phyloP scores from a whole-genome alignment of 208 protist species.

The Leishmania mexicana region DNA sequence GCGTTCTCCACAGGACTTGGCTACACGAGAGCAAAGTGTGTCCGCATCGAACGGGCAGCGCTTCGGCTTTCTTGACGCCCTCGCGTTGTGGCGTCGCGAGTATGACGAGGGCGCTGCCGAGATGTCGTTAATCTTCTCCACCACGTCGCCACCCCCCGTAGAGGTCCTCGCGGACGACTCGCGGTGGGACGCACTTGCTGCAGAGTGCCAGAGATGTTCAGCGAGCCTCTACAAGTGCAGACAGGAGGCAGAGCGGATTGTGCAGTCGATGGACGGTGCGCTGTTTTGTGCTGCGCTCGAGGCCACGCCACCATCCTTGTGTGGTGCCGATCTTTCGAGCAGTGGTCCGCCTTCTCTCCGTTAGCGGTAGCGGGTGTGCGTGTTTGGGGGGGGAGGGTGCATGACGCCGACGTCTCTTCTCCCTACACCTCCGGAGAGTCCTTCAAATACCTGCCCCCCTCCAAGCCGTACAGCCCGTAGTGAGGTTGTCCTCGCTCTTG shows the following conservation, averaged over 20 bases:
- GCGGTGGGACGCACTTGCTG: background rate
- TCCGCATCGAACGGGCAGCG: background rate
- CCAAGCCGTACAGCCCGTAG: background rate
- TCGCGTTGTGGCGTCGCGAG: background rate
- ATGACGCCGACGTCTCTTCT: background rate
- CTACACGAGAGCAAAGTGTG: background rate
- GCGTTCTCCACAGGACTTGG: background rate
- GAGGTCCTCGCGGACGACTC: background rate
- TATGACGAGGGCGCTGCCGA: background rate
- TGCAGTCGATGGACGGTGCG: background rate
- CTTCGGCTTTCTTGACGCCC: background rate
- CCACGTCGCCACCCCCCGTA: background rate
- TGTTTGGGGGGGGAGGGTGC: background rate
- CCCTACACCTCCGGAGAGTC: background rate
- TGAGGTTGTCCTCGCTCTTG: no score
- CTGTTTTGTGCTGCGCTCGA: background rate
- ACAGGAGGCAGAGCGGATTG: background rate
- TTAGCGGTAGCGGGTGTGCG: no score
- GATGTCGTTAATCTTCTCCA: background rate
- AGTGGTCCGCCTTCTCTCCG: background rate
- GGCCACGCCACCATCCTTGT: background rate
- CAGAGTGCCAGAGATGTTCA: background rate
- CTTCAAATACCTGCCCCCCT: background rate
- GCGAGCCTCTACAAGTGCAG: background rate
- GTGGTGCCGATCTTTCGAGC: background rate